Base-by-base conservation (phyloP, 805 yeast genomes). In the Lachancea quebecensis region DNA sequence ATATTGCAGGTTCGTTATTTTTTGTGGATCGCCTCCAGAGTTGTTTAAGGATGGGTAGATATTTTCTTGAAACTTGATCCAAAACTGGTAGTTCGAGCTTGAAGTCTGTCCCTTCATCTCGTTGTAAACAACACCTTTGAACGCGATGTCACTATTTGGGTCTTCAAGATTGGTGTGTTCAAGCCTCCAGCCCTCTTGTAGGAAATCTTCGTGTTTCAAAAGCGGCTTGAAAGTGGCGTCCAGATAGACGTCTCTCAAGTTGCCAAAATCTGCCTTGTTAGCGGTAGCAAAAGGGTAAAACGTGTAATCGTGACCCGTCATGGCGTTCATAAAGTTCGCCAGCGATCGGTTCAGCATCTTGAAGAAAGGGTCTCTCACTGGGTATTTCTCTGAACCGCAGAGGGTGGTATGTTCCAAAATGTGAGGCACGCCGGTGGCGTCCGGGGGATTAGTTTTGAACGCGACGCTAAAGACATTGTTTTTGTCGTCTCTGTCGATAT, bases 71-170 rank as follows among this genome's bases (percentile, higher is more conserved):
- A 82, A 91, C 50, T 81, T 78, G 57, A 82, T 86, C 78, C 90
- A 91, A 61, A 75, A 89, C 51, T 82, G 76, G 64, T 93, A 93
- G 2, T 90, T 78, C 0, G 96, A 78, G 62, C 88, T 91, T 0
- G 96, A 85, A 59, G 87, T 78, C 65, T 91, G 97, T 8, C 99
- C 99, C 66, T 93, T 93, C 99, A 93, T 93, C 67, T 93, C 99
- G 61, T 93, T 93, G 63, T 85, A 93, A 2, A 93, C 99, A 30
- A 93, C 99, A 38, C 99, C 99, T 65, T 93, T 93, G 65, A 88
- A 87, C 3, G 70, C 71, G 35, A 93, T 59, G 1, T 87, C 85
- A 11, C 86, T 73, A 0, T 55, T 48, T 12, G 69, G 67, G 59
- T 90, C 89, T 6, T 72, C 64, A 5, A 79, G 65, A 43, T 71